Evolutionary conservation across 805 yeast species (phyloP).

Genomic region (Yarrowia keelungensis): DNA sequence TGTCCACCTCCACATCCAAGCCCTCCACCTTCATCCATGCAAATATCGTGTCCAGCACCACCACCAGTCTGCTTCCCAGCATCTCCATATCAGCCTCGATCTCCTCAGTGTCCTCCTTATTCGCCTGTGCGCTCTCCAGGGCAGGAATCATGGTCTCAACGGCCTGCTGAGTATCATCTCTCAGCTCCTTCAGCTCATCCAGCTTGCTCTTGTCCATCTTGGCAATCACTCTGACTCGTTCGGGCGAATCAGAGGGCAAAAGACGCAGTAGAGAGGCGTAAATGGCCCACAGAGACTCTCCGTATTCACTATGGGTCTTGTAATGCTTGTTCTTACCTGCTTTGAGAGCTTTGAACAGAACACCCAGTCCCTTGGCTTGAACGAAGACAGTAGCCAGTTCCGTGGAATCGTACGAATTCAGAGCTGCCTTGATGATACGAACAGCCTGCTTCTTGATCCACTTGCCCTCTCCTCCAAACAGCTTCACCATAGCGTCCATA

Average conservation of each 20-base stretch:
- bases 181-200: conserved; percentile 1
- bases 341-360: conserved; percentile 16
- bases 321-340: conserved; percentile 27
- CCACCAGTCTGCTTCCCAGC: conserved; percentile 11
- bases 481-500: conserved; percentile 21
- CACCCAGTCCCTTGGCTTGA: conserved; percentile 26
- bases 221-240: conserved; percentile 25
- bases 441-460: conserved; percentile 22
- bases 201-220: conserved; percentile 17
- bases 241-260: conserved; percentile 29
- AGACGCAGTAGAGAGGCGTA: conserved; percentile 19
- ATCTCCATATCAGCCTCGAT: conserved; percentile 8
- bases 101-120: conserved; percentile 13
- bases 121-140: background rate
- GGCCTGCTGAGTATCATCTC: conserved; percentile 11
- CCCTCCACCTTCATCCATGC: conserved; percentile 36
- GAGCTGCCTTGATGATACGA: background rate
- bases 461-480: conserved; percentile 20
- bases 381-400: conserved; percentile 28
- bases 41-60: conserved; percentile 27
- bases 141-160: conserved; percentile 7
- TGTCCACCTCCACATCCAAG: background rate
- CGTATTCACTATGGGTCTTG: background rate
- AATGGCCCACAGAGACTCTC: conserved; percentile 17
- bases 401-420: conserved; percentile 10